Percentiles rank a stretch among this genome's conserved stretches.
Conservation (phyloP, 2,329 filamentous ascomycete genomes). For the Hypomyces perniciosus region DNA sequence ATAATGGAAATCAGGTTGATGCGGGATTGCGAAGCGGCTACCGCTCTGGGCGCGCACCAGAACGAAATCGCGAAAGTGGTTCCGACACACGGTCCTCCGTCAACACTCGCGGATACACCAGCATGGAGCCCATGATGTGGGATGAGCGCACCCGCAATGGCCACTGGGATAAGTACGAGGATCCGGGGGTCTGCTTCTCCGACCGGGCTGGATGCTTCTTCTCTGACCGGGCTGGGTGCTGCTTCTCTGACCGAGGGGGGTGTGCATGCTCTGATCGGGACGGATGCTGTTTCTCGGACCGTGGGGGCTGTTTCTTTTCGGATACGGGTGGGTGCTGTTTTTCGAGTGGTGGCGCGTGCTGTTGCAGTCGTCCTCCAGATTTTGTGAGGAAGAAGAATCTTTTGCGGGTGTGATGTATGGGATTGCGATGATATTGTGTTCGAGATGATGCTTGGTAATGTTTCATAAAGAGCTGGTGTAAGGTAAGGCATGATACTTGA, state of each 20-base stretch:
- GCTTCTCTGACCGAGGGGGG: slow-evolving; percentile 10
- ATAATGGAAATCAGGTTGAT: not conserved
- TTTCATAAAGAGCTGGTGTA: no score
- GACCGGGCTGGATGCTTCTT: slow-evolving; percentile 12
- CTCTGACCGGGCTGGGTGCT: slow-evolving; percentile 10
- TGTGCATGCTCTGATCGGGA: slow-evolving; percentile 12
- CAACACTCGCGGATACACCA: slow-evolving; percentile 7
- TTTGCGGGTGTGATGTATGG: no score
- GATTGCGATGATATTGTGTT: no score
- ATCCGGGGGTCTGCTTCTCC: slow-evolving; percentile 2
- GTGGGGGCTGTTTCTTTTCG: slow-evolving; percentile 12
- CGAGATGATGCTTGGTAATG: no score
- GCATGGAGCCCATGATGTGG: slow-evolving; percentile 5
- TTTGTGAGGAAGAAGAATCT: no score
- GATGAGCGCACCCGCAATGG: not conserved
- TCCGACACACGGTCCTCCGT: not conserved
- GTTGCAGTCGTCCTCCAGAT: not conserved
- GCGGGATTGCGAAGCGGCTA: not conserved
- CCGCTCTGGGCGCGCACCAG: not conserved
- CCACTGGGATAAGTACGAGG: not conserved
- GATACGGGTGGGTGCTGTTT: slow-evolving; percentile 12
- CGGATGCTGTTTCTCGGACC: slow-evolving; percentile 11
- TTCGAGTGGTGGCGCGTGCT: slow-evolving; percentile 7
- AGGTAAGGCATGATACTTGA: no score
- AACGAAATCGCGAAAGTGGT: no score